Evolutionary conservation across 169 alveolate genomes (phyloP).

Genomic region (Cryptosporidium bovis): DNA sequence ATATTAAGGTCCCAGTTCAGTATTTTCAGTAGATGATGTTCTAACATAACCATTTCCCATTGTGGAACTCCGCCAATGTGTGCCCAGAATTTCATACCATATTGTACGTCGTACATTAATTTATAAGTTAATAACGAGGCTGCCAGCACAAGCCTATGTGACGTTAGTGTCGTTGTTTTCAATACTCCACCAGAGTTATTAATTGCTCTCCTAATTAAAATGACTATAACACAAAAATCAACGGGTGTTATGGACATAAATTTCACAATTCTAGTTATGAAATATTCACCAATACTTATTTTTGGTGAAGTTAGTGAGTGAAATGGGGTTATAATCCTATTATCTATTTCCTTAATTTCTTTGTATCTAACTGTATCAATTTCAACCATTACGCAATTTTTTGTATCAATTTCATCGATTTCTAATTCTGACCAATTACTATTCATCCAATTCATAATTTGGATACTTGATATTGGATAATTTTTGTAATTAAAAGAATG

Average conservation of each 20-base stretch:
- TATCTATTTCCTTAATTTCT: not conserved
- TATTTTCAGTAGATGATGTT: slow-evolving; percentile 43
- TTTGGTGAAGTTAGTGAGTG: slow-evolving; percentile 68
- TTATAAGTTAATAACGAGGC: slow-evolving; percentile 54
- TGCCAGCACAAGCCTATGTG: slow-evolving; percentile 64
- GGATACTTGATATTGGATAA: slow-evolving; percentile 34
- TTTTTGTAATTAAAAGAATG: slow-evolving; percentile 39
- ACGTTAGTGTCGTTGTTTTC: slow-evolving; percentile 37
- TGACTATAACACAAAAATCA: slow-evolving; percentile 60
- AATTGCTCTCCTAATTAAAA: slow-evolving; percentile 36
- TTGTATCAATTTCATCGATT: slow-evolving; percentile 13
- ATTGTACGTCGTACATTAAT: slow-evolving; percentile 69
- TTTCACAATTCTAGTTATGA: slow-evolving; percentile 42
- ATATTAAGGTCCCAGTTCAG: slow-evolving; percentile 54
- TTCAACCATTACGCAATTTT: slow-evolving; percentile 23
- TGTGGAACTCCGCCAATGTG: slow-evolving; percentile 74
- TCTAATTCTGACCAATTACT: slow-evolving; percentile 47
- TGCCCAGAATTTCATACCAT: slow-evolving; percentile 71
- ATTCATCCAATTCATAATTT: slow-evolving; percentile 63
- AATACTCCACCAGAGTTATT: slow-evolving; percentile 42
- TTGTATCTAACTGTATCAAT: not conserved
- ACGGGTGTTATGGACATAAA: slow-evolving; percentile 61
- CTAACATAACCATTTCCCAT: slow-evolving; percentile 71
- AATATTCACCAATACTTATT: slow-evolving; percentile 56
- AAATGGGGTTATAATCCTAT: slow-evolving; percentile 58